phyloP scores from a whole-genome alignment of 1,284 basidiomycete species.

The Cryptococcus floricola region DNA sequence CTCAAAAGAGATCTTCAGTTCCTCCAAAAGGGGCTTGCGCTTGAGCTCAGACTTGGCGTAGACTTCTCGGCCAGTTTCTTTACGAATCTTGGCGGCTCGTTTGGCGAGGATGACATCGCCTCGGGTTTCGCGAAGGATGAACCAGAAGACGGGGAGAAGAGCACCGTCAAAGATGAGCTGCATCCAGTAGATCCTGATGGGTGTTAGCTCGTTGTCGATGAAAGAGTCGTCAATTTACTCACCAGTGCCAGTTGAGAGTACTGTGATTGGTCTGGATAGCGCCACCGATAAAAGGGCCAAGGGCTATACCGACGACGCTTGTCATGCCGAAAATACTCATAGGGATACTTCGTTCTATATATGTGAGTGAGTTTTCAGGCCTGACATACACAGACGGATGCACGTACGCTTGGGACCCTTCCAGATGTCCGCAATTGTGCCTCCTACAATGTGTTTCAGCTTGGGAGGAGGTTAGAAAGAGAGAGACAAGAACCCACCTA shows the following conservation, averaged over 20 bases:
- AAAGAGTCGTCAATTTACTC: too few species aligned
- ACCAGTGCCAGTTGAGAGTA: slow-evolving; percentile 12
- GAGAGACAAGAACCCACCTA: too few species aligned
- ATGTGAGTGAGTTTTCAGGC: too few species aligned
- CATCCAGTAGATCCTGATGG: slow-evolving; percentile 9
- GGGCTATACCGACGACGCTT: slow-evolving; percentile 12
- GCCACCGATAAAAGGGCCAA: slow-evolving; percentile 14
- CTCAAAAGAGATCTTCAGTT: slow-evolving; percentile 65
- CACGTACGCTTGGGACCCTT: too few species aligned
- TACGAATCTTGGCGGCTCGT: slow-evolving; percentile 60
- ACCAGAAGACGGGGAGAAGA: slow-evolving; percentile 40
- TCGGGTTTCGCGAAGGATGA: slow-evolving; percentile 63
- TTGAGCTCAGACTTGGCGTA: slow-evolving; percentile 66
- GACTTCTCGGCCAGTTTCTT: slow-evolving; percentile 58
- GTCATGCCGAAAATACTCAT: slow-evolving; percentile 15
- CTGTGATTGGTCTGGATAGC: slow-evolving; percentile 9
- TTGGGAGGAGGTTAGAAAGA: too few species aligned
- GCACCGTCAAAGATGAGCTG: slow-evolving; percentile 11
- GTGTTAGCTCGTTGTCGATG: too few species aligned
- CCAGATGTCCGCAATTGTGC: slow-evolving; percentile 9
- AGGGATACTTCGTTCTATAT: slow-evolving; percentile 8
- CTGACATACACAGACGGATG: too few species aligned
- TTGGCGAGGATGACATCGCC: slow-evolving; percentile 59
- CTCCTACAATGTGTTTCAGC: slow-evolving; percentile 11
- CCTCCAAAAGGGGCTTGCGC: slow-evolving; percentile 54